phyloP scores from a whole-genome alignment of 2,329 filamentous ascomycete species.

The Tolypocladium pustulatum region DNA sequence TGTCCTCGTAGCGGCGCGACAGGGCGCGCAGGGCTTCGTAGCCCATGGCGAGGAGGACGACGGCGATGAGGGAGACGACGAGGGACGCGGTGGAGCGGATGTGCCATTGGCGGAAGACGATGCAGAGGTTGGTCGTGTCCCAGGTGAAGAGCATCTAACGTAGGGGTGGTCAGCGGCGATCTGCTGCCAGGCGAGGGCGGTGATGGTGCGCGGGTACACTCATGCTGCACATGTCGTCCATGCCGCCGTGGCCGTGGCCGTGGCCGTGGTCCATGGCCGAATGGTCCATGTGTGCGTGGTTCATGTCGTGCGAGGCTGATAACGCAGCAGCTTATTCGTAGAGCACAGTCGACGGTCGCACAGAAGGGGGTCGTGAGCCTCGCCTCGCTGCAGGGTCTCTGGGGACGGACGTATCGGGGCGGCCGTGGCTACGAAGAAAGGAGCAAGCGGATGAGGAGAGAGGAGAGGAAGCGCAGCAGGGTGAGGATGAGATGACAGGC shows the following conservation, averaged over 20 bases:
- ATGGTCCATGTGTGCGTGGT: conserved; percentile 29
- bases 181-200: background rate
- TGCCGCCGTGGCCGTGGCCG: conserved; percentile 32
- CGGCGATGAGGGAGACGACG: conserved; percentile 69
- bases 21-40: conserved; percentile 81
- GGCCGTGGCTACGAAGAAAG: background rate
- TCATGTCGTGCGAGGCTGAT: background rate
- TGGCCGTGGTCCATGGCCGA: conserved; percentile 33
- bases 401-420: background rate
- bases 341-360: background rate
- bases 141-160: conserved; percentile 94
- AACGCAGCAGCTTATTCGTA: background rate
- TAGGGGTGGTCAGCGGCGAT: background rate
- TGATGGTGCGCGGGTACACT: conserved; percentile 52
- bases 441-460: too few species aligned
- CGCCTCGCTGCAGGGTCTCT: background rate
- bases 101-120: conserved; percentile 89
- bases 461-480: background rate
- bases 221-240: conserved; percentile 72
- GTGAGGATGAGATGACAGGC: background rate
- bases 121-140: conserved; percentile 88
- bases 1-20: conserved; percentile 65
- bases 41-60: conserved; percentile 76
- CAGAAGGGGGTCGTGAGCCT: background rate
- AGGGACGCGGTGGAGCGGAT: conserved; percentile 65